These are phyloP conservation scores for Exophiala calicioides DNA, from an alignment of 2,329 filamentous ascomycete species.

Conservation along the genomic window DNA sequence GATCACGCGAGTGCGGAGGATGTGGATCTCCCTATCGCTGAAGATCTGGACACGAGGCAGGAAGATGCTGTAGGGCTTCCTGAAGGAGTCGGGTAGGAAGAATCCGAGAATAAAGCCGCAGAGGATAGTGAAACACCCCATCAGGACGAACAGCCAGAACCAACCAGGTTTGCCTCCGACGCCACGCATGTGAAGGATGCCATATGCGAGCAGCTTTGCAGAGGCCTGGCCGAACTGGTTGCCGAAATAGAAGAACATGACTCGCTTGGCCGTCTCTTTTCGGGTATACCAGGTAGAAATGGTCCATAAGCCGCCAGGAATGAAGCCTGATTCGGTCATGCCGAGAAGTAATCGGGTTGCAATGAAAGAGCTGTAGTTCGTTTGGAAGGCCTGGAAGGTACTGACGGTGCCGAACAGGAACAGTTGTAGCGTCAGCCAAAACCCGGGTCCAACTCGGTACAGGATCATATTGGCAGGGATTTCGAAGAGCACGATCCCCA, in stretches of 20 bases:
- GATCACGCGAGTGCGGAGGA: conserved; percentile 44
- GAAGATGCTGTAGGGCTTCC: conserved; percentile 47
- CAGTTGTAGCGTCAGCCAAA: conserved; percentile 57
- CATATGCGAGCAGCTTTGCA: conserved; percentile 41
- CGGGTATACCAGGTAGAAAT: conserved; percentile 59
- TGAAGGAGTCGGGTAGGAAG: conserved; percentile 50
- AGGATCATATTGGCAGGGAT: conserved; percentile 58
- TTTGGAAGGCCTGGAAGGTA: conserved; percentile 57
- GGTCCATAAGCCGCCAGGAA: conserved; percentile 55
- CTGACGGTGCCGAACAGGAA: conserved; percentile 56
- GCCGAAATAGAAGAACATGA: conserved; percentile 59
- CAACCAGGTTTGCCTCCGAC: conserved; percentile 53
- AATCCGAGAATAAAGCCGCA: conserved; percentile 44
- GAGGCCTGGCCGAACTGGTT: conserved; percentile 54
- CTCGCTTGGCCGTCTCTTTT: conserved; percentile 54
- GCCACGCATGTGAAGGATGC: conserved; percentile 52
- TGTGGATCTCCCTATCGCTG: conserved; percentile 45
- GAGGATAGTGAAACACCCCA: conserved; percentile 55
- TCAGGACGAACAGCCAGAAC: conserved; percentile 59
- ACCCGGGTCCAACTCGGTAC: conserved; percentile 53
- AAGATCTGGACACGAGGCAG: conserved; percentile 40
- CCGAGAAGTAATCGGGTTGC: conserved; percentile 56
- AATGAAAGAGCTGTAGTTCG: conserved; percentile 50
- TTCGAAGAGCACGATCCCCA: conserved; percentile 51
- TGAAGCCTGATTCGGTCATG: conserved; percentile 57